Base-by-base conservation (phyloP, 345 rosid genomes). In the Geranium rotundifolium region DNA sequence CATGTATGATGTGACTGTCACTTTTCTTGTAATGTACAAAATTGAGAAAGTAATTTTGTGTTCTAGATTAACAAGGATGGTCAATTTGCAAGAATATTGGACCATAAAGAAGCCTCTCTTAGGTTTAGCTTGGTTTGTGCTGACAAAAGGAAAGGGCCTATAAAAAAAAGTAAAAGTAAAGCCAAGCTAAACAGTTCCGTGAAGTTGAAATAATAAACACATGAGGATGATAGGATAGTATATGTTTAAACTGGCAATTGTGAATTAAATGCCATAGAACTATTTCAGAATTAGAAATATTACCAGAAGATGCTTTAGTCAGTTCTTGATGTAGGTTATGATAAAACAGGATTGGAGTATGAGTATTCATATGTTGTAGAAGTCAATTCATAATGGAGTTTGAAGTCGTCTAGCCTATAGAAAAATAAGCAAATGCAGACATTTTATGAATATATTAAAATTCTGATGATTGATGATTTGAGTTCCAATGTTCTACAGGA, bases 401-500 rank as follows among this genome's bases (percentile, higher is more conserved):
- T 8, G 41, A 34, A 34, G 41, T 34, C 10, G 41, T 34, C 7
- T 34, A 34, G 1, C 41, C 41, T 34, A 4, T 8, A 34, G 41
- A 34, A 4, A 34, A 34, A 34, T 34, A 34, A 34, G 10, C 41
- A 34, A 34, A 34, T 1, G 41, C 41, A 34, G 41, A 34, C 41
- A 34, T 34, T 8, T 1, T 8, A 34, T 34, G 41, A 5, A 34
- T 34, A 34, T 34, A 1, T 34, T 34, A 34, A 34, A 34, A 34
- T 17, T 46, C 29, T 58, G 19, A 20, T 41, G 12, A 29, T 19
- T 19, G 54, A 3, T 57, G 2, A 23, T 6, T 57, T 19, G 30
- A 5, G 3, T 60, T 57, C 59, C 59, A 19, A 60, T 58, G 49
- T 61, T 74, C 73, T 78, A 66, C 91, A 95, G 99, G 99, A 95